These are phyloP conservation scores for Seiridium unicorne DNA, from an alignment of 2,329 filamentous ascomycete species.

Conservation along the genomic window DNA sequence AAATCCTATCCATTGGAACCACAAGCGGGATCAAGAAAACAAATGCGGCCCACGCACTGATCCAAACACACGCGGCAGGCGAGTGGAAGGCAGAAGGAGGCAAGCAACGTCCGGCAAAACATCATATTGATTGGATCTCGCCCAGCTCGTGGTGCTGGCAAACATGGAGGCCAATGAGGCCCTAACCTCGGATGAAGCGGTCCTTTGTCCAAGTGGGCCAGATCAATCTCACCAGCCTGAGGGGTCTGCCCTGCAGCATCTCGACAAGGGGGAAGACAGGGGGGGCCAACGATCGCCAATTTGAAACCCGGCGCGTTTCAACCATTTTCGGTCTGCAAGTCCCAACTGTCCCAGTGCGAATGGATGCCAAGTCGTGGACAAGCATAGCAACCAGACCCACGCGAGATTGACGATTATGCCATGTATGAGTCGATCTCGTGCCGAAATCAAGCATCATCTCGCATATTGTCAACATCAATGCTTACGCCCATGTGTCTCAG, in stretches of 20 bases:
- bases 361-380: not conserved
- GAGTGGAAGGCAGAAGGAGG: not conserved
- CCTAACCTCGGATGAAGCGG: conserved; percentile 12
- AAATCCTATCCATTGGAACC: not conserved
- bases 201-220: not conserved
- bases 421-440: not conserved
- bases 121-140: conserved; percentile 18
- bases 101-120: conserved; percentile 10
- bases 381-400: not conserved
- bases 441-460: not conserved
- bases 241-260: not conserved
- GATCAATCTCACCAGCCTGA: not conserved
- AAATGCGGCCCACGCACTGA: conserved; percentile 1
- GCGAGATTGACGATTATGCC: not conserved
- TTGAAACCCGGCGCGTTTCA: conserved; percentile 31
- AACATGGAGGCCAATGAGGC: conserved; percentile 17
- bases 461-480: not conserved
- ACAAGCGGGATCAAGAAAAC: not conserved
- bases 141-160: conserved; percentile 13
- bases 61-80: not conserved
- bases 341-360: not conserved
- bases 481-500: not conserved
- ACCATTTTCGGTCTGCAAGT: conserved; percentile 10
- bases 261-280: conserved; percentile 12
- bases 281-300: conserved; percentile 24